These are phyloP conservation scores for Cercospora janseana DNA, from an alignment of 2,329 filamentous ascomycete genomes.

Conservation along the genomic window DNA sequence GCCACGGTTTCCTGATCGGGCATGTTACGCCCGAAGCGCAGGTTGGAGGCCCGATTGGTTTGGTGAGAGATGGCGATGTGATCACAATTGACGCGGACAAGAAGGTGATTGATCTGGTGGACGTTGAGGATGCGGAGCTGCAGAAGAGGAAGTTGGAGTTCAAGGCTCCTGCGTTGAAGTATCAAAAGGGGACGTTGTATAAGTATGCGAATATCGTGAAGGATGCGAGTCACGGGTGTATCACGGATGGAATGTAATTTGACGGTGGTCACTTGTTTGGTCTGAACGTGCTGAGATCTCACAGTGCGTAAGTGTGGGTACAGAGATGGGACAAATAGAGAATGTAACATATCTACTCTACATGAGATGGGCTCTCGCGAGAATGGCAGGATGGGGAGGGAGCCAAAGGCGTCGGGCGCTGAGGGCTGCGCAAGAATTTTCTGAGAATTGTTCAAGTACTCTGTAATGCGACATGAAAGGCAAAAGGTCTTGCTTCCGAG, in stretches of 20 bases:
- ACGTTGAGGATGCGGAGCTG: conserved; percentile 64
- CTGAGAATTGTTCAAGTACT: too few species aligned
- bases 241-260: conserved; percentile 50
- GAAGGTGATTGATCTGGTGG: conserved; percentile 60
- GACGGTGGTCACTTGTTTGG: too few species aligned
- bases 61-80: conserved; percentile 76
- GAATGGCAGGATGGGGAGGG: too few species aligned
- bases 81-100: conserved; percentile 81
- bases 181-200: conserved; percentile 57
- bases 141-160: conserved; percentile 52
- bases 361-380: too few species aligned
- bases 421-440: too few species aligned
- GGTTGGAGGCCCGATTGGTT: conserved; percentile 78
- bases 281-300: too few species aligned
- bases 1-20: conserved; percentile 82
- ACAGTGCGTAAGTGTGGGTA: too few species aligned
- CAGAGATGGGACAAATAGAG: too few species aligned
- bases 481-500: too few species aligned
- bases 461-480: too few species aligned
- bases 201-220: conserved; percentile 58
- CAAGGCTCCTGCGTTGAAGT: conserved; percentile 56
- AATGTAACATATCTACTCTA: too few species aligned
- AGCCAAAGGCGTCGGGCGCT: too few species aligned
- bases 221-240: conserved; percentile 59
- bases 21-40: conserved; percentile 86